Evolutionary conservation across 1,284 basidiomycete species (phyloP).

Genomic region (Microbotryum silenes-acaulis): DNA sequence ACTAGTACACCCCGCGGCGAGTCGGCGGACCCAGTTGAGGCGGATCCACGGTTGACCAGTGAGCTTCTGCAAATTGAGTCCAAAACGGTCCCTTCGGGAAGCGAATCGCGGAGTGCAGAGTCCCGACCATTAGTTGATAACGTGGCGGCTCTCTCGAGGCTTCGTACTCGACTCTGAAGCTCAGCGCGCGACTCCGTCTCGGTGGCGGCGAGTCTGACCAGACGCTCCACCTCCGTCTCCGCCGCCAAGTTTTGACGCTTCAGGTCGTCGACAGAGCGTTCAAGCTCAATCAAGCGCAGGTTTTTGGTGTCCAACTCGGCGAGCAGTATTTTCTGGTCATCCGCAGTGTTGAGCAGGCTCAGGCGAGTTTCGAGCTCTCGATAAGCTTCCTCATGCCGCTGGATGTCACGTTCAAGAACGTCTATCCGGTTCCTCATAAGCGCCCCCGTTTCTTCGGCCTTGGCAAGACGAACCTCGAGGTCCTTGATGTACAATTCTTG

Average conservation of each 20-base stretch:
- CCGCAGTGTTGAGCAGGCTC: slow-evolving; percentile 56
- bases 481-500: slow-evolving; percentile 78
- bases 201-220: slow-evolving; percentile 42
- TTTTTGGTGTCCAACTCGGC: slow-evolving; percentile 75
- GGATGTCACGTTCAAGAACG: slow-evolving; percentile 65
- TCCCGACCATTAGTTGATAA: not conserved
- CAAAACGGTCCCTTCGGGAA: not conserved
- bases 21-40: not conserved
- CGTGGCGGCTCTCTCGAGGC: slow-evolving; percentile 14
- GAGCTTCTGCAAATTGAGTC: slow-evolving; percentile 51
- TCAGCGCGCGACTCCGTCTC: slow-evolving; percentile 24
- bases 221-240: slow-evolving; percentile 55
- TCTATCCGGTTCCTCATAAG: slow-evolving; percentile 63
- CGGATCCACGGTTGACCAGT: slow-evolving; percentile 77
- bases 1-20: no score
- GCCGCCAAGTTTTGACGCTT: slow-evolving; percentile 60
- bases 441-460: slow-evolving; percentile 67
- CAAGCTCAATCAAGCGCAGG: slow-evolving; percentile 61
- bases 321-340: slow-evolving; percentile 49
- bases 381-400: slow-evolving; percentile 58
- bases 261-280: slow-evolving; percentile 66
- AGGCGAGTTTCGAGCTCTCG: slow-evolving; percentile 64
- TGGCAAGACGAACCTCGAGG: slow-evolving; percentile 70
- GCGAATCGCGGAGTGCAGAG: no score
- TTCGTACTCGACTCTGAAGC: slow-evolving; percentile 20